A percentile compares a stretch with the other conserved stretches of the same genome.
These are phyloP conservation scores for Verticillium zaregamsianum DNA, from an alignment of 2,329 filamentous ascomycete genomes.

Conservation along the genomic window DNA sequence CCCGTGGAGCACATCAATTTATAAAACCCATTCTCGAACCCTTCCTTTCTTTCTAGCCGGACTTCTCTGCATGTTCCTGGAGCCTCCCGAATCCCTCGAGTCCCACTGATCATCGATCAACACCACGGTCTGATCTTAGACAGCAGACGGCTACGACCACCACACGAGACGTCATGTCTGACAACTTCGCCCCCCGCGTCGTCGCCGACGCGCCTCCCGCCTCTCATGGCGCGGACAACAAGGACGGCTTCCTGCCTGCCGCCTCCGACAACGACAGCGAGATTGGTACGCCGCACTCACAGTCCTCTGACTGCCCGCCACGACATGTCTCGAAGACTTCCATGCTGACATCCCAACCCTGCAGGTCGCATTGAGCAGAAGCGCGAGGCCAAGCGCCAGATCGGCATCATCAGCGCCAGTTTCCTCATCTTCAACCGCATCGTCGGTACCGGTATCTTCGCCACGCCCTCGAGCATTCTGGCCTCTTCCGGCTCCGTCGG, in stretches of 20 bases:
- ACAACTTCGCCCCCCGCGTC: background rate
- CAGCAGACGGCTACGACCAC: background rate
- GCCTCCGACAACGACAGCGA: slow-evolving; percentile 11
- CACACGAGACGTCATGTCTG: slow-evolving; percentile 1
- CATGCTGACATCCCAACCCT: background rate
- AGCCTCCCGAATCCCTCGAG: background rate
- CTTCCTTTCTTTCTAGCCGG: background rate
- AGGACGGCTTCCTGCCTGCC: slow-evolving; percentile 4
- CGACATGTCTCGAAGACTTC: background rate
- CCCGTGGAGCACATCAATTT: background rate
- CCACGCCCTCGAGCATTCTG: slow-evolving; percentile 57
- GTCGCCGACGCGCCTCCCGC: background rate
- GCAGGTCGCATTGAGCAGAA: slow-evolving; percentile 30
- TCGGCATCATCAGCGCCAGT: slow-evolving; percentile 49
- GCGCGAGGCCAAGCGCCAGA: slow-evolving; percentile 47
- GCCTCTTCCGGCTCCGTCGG: slow-evolving; percentile 56
- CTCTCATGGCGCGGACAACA: background rate
- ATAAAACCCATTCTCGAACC: background rate
- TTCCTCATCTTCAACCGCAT: slow-evolving; percentile 63
- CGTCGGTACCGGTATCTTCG: slow-evolving; percentile 65
- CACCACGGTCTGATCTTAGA: background rate
- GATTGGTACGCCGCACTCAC: slow-evolving; percentile 6
- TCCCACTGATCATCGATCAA: background rate
- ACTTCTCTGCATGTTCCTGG: background rate
- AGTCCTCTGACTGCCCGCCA: background rate